phyloP scores from a whole-genome alignment of 352 stramenopile species.

The Pythium coloratum region DNA sequence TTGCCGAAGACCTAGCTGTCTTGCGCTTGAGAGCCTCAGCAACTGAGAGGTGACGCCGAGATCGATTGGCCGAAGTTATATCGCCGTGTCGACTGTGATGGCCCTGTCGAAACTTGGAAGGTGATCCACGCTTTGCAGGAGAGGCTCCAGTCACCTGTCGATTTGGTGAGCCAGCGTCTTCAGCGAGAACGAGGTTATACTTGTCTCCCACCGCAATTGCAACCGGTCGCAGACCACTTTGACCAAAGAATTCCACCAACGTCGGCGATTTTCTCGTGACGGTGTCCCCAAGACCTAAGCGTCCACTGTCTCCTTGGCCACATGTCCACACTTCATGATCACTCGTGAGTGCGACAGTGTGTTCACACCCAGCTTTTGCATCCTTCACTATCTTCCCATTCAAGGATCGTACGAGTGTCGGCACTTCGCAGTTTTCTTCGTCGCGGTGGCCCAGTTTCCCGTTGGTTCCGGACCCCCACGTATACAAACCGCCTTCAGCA shows the following conservation, averaged over 20 bases:
- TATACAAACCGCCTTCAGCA: constrained; percentile 54
- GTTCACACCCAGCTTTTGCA: constrained; percentile 80
- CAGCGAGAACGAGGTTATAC: constrained; percentile 81
- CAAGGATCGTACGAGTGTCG: constrained; percentile 51
- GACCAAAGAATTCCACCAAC: constrained; percentile 52
- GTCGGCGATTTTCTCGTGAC: constrained; percentile 61
- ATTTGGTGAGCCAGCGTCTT: constrained; percentile 21
- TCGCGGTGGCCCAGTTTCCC: constrained; percentile 82
- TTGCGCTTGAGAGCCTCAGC: neutral
- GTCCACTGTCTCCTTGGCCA: constrained; percentile 78
- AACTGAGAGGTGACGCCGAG: neutral
- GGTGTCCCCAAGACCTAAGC: constrained; percentile 72
- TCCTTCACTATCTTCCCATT: constrained; percentile 54
- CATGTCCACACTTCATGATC: constrained; percentile 76
- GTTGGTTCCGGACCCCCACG: constrained; percentile 81
- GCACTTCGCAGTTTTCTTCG: constrained; percentile 74
- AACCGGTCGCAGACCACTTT: constrained; percentile 52
- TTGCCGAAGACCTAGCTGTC: neutral
- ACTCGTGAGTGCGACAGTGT: constrained; percentile 63
- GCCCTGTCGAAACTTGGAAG: neutral
- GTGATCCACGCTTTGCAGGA: neutral
- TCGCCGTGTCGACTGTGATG: neutral
- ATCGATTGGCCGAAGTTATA: neutral
- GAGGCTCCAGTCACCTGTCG: neutral
- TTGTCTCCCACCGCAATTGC: constrained; percentile 85